phyloP scores from a whole-genome alignment of 176 grass and related monocot genomes.

The Carex scoparia region DNA sequence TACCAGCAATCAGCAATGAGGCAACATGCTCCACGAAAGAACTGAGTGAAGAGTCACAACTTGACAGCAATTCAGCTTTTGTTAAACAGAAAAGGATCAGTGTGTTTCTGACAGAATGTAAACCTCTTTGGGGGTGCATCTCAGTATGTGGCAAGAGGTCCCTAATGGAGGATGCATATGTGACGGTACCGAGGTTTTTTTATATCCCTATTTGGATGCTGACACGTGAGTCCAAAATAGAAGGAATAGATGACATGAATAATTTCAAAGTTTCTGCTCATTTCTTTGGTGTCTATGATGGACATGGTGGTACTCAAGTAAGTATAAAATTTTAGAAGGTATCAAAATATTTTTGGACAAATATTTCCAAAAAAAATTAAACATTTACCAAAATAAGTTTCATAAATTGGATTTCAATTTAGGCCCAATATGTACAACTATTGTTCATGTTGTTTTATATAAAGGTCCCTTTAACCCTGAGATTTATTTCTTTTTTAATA shows the following conservation, averaged over 20 bases:
- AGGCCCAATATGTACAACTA: background rate
- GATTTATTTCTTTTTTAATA: too few relatives aligned
- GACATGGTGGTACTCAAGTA: constrained; percentile 70
- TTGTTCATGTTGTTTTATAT: background rate
- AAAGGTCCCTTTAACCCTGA: too few relatives aligned
- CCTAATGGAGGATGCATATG: constrained; percentile 64
- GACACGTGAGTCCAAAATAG: constrained; percentile 36
- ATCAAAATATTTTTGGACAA: background rate
- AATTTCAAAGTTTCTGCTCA: constrained; percentile 43
- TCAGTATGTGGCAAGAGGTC: constrained; percentile 58
- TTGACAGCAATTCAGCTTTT: background rate
- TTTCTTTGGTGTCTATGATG: constrained; percentile 68
- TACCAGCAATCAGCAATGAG: background rate
- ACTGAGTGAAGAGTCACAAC: background rate
- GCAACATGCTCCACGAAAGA: background rate
- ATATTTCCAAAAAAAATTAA: background rate
- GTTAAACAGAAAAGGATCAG: constrained; percentile 27
- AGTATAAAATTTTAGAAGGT: background rate
- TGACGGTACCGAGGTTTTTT: constrained; percentile 44
- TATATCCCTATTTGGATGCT: constrained; percentile 65
- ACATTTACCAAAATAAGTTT: background rate
- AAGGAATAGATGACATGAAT: constrained; percentile 42
- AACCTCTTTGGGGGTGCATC: constrained; percentile 59
- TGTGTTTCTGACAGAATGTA: constrained; percentile 52
- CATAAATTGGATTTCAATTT: background rate